Percentiles rank a stretch among this genome's conserved stretches.
Conservation (phyloP, 164 flowering plant species). For the Warburgia ugandensis region DNA sequence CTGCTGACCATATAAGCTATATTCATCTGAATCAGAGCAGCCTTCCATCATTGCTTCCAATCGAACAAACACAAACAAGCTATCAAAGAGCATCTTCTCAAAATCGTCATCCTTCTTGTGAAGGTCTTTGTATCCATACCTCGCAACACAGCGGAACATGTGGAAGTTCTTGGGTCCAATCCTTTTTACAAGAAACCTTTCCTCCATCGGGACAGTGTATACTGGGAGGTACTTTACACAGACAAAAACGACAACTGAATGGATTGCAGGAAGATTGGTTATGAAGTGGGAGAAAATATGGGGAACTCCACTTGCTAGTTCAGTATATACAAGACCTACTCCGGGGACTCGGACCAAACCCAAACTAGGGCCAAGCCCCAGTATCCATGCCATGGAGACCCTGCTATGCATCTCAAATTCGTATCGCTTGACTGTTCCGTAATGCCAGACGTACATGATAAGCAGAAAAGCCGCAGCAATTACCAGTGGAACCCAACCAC, state of each 20-base stretch:
- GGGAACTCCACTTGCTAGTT: constrained; percentile 93
- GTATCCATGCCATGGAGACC: constrained; percentile 95
- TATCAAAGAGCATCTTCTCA: constrained; percentile 82
- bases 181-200: constrained; percentile 79
- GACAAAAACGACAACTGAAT: constrained; percentile 83
- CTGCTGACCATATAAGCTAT: constrained; percentile 46
- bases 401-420: constrained; percentile 94
- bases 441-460: constrained; percentile 92
- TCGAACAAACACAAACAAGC: constrained; percentile 63
- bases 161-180: constrained; percentile 89
- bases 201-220: constrained; percentile 82
- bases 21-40: constrained; percentile 63
- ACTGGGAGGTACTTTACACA: constrained; percentile 98
- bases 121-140: constrained; percentile 94
- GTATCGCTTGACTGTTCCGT: constrained; percentile 80
- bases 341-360: constrained; percentile 98
- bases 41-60: constrained; percentile 96
- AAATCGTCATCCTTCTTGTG: constrained; percentile 94
- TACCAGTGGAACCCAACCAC: constrained; percentile 97
- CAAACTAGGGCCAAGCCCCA: constrained; percentile 91
- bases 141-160: constrained; percentile 95
- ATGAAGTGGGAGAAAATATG: constrained; percentile 95
- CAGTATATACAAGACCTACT: constrained; percentile 91
- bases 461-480: constrained; percentile 73
- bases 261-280: constrained; percentile 94